These are phyloP conservation scores for Glycyrrhiza uralensis DNA, from an alignment of 306 rosid genomes.

Conservation along the genomic window DNA sequence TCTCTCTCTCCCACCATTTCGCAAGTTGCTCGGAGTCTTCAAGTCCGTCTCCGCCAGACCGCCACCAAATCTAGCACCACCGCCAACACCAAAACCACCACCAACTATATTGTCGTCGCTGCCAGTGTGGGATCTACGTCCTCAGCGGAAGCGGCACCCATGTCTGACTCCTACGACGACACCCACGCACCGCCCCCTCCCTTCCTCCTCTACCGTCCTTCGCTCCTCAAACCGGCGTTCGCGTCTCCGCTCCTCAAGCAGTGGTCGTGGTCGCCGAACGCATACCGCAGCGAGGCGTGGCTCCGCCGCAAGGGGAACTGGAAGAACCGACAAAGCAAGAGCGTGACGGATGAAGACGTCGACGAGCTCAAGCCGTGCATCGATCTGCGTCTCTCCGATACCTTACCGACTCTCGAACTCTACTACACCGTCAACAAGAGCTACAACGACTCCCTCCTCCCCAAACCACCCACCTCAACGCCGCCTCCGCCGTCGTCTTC, in stretches of 20 bases:
- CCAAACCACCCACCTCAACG: constrained; percentile 30
- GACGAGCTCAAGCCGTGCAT: constrained; percentile 91
- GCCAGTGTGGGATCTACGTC: no score
- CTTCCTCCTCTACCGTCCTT: constrained; percentile 23
- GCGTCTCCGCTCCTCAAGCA: constrained; percentile 67
- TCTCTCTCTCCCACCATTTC: no score
- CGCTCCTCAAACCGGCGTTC: background rate
- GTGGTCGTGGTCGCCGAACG: constrained; percentile 89
- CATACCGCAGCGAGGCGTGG: constrained; percentile 81
- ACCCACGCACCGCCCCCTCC: constrained; percentile 29
- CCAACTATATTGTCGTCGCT: no score
- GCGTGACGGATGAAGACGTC: constrained; percentile 84
- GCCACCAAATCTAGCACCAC: no score
- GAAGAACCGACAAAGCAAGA: constrained; percentile 61
- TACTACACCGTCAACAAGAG: constrained; percentile 73
- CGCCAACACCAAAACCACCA: no score
- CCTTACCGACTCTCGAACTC: constrained; percentile 78
- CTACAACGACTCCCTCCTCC: constrained; percentile 44
- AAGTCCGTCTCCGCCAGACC: no score
- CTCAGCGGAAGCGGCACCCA: no score
- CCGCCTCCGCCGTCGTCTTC: constrained; percentile 48
- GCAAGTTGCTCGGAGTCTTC: no score
- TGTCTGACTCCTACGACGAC: no score
- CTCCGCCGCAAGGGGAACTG: constrained; percentile 68
- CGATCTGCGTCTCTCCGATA: constrained; percentile 65